Evolutionary conservation across 768 basidiomycete genomes (phyloP), one percentile per base, ranked within the genome.

Genomic region (Suillus alpinus): DNA sequence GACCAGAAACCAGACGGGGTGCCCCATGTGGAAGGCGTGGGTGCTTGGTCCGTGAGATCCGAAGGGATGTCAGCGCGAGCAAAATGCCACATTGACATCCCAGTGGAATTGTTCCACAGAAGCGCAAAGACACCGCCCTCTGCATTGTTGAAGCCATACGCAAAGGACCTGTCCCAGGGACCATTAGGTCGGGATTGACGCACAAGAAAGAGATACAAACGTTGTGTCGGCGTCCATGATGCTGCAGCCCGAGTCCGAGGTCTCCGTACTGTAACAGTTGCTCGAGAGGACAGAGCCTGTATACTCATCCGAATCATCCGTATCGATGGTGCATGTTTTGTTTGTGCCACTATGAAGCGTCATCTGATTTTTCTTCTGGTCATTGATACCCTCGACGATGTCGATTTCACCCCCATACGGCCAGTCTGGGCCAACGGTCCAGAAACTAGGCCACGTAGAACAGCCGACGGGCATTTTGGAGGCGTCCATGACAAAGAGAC

Each of bases 401-500:
- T 92, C 91, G 52, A 91, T 86, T 70, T 92, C 89, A 61, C 85
- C 86, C 29, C 62, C 72, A 20, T 39, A 18, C 4, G 84, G 84
- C 86, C 85, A 87, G 51, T 79, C 65, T 1, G 80, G 76, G 7
- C 85, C 84, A 50, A 78, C 75, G 2, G 79, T 75, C 82, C 81
- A 83, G 57, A 76, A 88, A 72, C 88, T 89, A 75, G 74, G 86
- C 81, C 83, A 84, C 41, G 77, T 75, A 56, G 82, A 78, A 68
- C 87, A 90, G 0, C 91, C 91, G 57, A 83, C 79, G 7, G 90
- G 90, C 87, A 90, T 89, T 2, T 82, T 75, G 56, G 68, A 79
- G 59, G 91, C 83, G 67, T 92, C 91, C 16, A 90, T 80, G 64
- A 92, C 84, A 76, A 92, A 90, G 14, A 92, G 76, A 3, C 91